Base-by-base conservation (phyloP, 805 yeast species). In the Candida adriatica region DNA sequence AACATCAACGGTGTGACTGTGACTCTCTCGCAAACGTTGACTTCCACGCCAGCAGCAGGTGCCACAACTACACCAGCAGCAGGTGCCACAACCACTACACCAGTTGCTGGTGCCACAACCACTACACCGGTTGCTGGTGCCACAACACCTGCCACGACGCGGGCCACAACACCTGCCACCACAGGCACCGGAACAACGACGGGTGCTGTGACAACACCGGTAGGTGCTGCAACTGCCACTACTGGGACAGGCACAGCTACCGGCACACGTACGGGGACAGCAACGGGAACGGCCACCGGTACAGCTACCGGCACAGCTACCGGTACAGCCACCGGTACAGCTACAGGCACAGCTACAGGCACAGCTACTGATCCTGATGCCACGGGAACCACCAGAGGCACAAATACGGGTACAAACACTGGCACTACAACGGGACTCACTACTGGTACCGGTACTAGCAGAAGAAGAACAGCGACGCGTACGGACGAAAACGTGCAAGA, bases 1-100 rank as follows among this genome's bases (percentile, higher is more conserved):
- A 40, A 53, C 35, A 34, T 38, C 30, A 30, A 38, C n/a, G 53
- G 51, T 30, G 31, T 42, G 21, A 32, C 45, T 2, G 53, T 41
- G 14, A 47, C 51, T 4, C 27, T 47, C 15, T 41, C 52, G n/a
- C 49, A 42, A 27, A 35, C 46, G 6, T 24, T 35, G 27, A 37
- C 42, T 0, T 20, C 35, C n/a, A n/a, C n/a, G n/a, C n/a, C n/a
- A n/a, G n/a, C n/a, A n/a, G n/a, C n/a, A n/a, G n/a, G n/a, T 10
- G 36, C 19, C 11, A 24, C 37, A 6, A 21, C 34, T 3, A 19
- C 34, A 11, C 24, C 27, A 8, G 8, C 27, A 8, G 15, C 38
- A 4, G 14, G 23, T 11, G 26, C 28, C n/a, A 18, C 24, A 13
- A 26, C 39, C n/a, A 11, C 29, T 16, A 30, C 37, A 2, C 25